Conservation (phyloP, 2,329 filamentous ascomycete species). For the Penicillium sp. region DNA sequence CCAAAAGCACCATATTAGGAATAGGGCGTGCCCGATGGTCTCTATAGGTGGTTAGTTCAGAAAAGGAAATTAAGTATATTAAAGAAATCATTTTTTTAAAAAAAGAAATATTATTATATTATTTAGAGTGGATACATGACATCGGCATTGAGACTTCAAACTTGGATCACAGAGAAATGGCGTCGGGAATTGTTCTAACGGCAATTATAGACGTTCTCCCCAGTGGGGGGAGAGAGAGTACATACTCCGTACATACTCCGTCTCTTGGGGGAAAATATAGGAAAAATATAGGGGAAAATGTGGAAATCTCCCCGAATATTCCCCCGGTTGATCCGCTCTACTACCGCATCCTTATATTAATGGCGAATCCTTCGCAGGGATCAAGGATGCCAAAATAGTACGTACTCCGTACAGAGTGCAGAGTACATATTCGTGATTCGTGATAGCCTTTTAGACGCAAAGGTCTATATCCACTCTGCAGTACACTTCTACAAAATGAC, state of each 20-base stretch:
- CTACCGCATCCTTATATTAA: constrained; percentile 18
- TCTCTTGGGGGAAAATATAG: not conserved
- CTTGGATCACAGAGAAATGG: constrained; percentile 1
- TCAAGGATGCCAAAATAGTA: not conserved
- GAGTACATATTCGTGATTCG: not conserved
- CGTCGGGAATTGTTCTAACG: not conserved
- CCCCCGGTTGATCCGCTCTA: constrained; percentile 12
- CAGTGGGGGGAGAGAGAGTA: not conserved
- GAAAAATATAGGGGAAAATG: not conserved
- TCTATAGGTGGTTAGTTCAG: not conserved
- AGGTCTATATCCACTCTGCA: constrained; percentile 3
- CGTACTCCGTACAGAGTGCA: not conserved
- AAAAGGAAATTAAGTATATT: not conserved
- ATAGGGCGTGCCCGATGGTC: not conserved
- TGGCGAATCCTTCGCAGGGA: constrained; percentile 8
- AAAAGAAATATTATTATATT: not conserved
- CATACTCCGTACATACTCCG: not conserved
- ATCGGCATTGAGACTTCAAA: not conserved
- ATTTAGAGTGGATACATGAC: constrained; percentile 1
- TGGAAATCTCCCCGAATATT: not conserved
- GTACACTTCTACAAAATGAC: constrained; percentile 12
- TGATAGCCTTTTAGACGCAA: not conserved
- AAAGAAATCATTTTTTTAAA: no score
- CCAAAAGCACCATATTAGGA: constrained; percentile 6
- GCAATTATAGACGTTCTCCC: not conserved